These are phyloP conservation scores for Auricularia sp. DNA, from an alignment of 768 basidiomycete genomes.

Conservation along the genomic window DNA sequence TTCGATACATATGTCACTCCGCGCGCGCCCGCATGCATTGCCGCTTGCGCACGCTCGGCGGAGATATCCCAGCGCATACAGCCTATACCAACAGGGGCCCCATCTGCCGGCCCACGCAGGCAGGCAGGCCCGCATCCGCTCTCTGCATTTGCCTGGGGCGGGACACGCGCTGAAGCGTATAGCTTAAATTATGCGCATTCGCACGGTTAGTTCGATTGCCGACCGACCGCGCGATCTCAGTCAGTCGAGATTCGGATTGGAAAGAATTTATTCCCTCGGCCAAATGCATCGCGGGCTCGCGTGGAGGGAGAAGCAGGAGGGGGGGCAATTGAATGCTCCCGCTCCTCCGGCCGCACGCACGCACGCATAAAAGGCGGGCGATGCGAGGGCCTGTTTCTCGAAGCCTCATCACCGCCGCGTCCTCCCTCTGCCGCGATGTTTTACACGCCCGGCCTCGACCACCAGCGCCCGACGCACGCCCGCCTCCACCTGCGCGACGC, in stretches of 20 bases:
- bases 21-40: background rate
- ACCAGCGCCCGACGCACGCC: constrained; percentile 56
- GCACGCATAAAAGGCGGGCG: background rate
- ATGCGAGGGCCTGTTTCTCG: background rate
- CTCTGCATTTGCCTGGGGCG: too few species aligned
- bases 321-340: background rate
- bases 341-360: background rate
- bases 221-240: background rate
- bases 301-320: background rate
- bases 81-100: background rate
- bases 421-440: constrained; percentile 17
- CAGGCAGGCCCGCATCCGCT: background rate
- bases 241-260: background rate
- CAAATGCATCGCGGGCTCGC: background rate
- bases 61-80: background rate
- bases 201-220: background rate
- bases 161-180: background rate
- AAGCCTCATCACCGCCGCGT: constrained; percentile 1
- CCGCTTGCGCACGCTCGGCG: background rate
- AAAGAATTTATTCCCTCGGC: background rate
- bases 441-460: constrained; percentile 28
- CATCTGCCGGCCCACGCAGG: background rate
- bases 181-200: background rate
- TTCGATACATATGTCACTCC: background rate
- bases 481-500: constrained; percentile 57